Base-by-base conservation (phyloP, 306 rosid genomes). In the Gynostemma pentaphyllum region DNA sequence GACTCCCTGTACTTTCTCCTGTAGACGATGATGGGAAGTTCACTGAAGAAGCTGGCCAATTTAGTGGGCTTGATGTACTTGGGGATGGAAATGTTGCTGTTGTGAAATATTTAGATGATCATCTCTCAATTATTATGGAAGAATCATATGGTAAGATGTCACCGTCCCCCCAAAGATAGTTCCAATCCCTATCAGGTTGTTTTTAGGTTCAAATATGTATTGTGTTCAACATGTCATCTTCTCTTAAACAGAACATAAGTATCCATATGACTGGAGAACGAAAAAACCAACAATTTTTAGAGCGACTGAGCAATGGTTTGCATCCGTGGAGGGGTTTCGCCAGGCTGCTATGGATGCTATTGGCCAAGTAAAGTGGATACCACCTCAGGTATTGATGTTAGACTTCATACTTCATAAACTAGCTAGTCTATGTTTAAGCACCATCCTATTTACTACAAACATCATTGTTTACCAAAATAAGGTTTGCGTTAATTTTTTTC, bases 221-320 rank as follows among this genome's bases (percentile, higher is more conserved):
- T 30, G 37, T 7, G 60, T 72, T 37, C 70, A 67, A 34, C 27
- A 56, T 61, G 69, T 23, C 36, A 9, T 72, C 66, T 70, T 76
- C 62, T 79, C 42, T 68, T 75, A 44, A 76, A 62, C 75, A 92
- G 99, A 83, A 64, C 99, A 92, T 74, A 92, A 92, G 85, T 92
- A 92, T 84, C 99, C 99, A 48, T 92, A 92, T 78, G 99, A 92
- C 69, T 92, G 99, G 99, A 74, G 99, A 72, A 88, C 96, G 5
- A 92, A 92, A 73, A 88, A 82, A 48, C 99, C 99, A 24, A 92
- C 99, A 34, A 86, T 92, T 79, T 92, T 92, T 80, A 82, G 99
- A 81, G 99, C 97, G 60, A 92, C 99, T 37, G 97, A 92, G 74
- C 99, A 92, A 73, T 92, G 99, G 99, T 92, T 92, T 88, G 99